Evolutionary conservation across 2,329 filamentous ascomycete species (phyloP), one percentile per base, ranked within the genome.

Genomic region (Apiospora kogelbergensis): DNA sequence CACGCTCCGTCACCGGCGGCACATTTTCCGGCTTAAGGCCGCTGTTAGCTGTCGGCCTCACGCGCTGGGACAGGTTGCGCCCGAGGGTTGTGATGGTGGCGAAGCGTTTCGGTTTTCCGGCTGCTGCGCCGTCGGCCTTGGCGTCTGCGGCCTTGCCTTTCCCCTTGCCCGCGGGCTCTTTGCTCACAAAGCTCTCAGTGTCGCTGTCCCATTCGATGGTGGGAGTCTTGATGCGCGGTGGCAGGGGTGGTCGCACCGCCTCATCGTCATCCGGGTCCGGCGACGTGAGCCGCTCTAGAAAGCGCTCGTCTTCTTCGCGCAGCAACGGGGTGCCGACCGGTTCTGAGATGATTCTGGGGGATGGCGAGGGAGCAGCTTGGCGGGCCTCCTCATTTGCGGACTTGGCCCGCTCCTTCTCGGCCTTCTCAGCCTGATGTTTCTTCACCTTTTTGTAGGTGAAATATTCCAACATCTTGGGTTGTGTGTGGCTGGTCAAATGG

Each of bases 391-490:
- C 70, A 20, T 73, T 72, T 42, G 73, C 73, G 20, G 74, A 71
- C 30, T 76, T 72, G 41, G 70, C 48, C 37, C 66, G 68, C 66
- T 76, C 71, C 68, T 77, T 76, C 48, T 77, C 76, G 6, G 75
- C 79, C 73, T 88, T 86, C 69, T 88, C 83, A 2, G 81, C 84
- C 73, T 82, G 84, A 76, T 86, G 80, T 79, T 90, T 89, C 81
- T 90, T 90, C 75, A 84, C 81, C 77, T 90, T 91, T 77, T 87
- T 90, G 81, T 85, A 87, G 44, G 83, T 80, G 72, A 91, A 86
- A 78, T 88, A 90, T 78, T 91, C 88, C 71, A 91, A 76, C 89
- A 91, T 91, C 65, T 72, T 81, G 75, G 6, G 15, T 33, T 26
- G 24, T 22, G 46, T 64, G 63, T 45, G 63, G 41, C 24, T 44